Evolutionary conservation across 2,329 filamentous ascomycete genomes (phyloP).

Genomic region (Arthrobotrys conoides): DNA sequence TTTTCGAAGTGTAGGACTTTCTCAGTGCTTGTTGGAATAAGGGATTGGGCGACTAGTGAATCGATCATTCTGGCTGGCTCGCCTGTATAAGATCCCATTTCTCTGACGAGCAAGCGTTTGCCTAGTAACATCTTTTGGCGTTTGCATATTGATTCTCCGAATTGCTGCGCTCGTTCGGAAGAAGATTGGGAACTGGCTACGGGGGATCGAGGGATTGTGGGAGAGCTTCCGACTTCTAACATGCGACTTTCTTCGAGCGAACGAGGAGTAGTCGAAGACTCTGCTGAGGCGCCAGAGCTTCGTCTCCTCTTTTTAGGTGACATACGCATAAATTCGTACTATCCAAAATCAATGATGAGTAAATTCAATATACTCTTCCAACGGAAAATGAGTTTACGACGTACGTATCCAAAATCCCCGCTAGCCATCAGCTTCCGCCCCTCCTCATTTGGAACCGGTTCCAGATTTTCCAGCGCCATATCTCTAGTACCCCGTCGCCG

Average conservation of each 20-base stretch:
- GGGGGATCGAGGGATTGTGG: conserved; percentile 31
- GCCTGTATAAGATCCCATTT: conserved; percentile 78
- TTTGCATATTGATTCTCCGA: conserved; percentile 68
- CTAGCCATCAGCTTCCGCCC: conserved; percentile 85
- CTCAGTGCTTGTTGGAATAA: conserved; percentile 71
- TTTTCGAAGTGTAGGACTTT: conserved; percentile 89
- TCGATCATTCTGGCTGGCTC: conserved; percentile 71
- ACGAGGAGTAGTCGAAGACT: conserved; percentile 14
- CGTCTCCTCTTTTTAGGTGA: conserved; percentile 45
- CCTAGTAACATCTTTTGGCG: conserved; percentile 75
- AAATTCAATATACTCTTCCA: background rate
- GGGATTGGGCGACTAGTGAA: conserved; percentile 42
- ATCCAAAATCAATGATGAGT: background rate
- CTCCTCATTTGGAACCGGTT: conserved; percentile 79
- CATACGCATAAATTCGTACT: conserved; percentile 42
- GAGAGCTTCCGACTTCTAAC: conserved; percentile 19
- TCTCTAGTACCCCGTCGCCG: conserved; percentile 69
- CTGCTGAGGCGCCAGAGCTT: conserved; percentile 26
- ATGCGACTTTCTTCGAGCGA: conserved; percentile 10
- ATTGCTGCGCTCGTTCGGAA: background rate
- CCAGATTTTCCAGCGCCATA: conserved; percentile 76
- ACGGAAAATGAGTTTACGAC: background rate
- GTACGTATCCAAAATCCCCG: conserved; percentile 78
- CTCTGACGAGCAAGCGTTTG: conserved; percentile 80
- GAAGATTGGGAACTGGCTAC: background rate